Conservation (phyloP, 1,284 basidiomycete genomes). For the Phaffia rhodozyma region DNA sequence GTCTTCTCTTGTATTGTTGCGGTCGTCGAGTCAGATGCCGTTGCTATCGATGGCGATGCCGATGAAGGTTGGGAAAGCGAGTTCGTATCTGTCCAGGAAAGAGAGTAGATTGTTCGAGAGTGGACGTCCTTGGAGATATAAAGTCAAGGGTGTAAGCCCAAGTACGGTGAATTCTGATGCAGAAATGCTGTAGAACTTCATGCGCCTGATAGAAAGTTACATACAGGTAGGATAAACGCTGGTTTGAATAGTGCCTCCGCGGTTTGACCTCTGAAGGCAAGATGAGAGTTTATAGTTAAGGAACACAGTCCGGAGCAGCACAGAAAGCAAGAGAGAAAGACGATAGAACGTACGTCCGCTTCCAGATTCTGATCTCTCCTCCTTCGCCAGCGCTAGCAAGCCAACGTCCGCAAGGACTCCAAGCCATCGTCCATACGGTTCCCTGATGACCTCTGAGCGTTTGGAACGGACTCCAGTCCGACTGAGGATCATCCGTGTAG, state of each 20-base stretch:
- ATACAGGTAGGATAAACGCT: slow-evolving; percentile 16
- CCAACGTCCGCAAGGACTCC: slow-evolving; percentile 64
- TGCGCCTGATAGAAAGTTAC: background rate
- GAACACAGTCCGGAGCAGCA: background rate
- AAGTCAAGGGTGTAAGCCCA: background rate
- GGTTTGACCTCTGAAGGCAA: slow-evolving; percentile 25
- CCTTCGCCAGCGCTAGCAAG: slow-evolving; percentile 48
- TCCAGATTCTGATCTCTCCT: slow-evolving; percentile 42
- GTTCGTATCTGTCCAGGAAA: slow-evolving; percentile 51
- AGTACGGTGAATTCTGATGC: too few relatives aligned
- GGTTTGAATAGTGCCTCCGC: slow-evolving; percentile 33
- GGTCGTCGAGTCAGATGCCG: too few relatives aligned
- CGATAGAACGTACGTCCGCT: slow-evolving; percentile 27
- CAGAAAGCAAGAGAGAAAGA: background rate
- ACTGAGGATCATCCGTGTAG: slow-evolving; percentile 83
- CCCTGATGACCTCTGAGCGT: slow-evolving; percentile 61
- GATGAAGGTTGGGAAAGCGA: background rate
- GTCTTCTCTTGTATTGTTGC: background rate
- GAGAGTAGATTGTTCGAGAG: slow-evolving; percentile 61
- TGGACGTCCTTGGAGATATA: slow-evolving; percentile 37
- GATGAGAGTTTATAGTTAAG: slow-evolving; percentile 19
- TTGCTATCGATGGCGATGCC: too few relatives aligned
- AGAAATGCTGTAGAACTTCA: too few relatives aligned
- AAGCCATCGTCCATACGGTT: slow-evolving; percentile 83
- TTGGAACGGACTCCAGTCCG: slow-evolving; percentile 85